Percentiles rank a stretch among this genome's conserved stretches.
Evolutionary conservation across 169 alveolate genomes (phyloP).

Genomic region (Plasmodium coatneyi): DNA sequence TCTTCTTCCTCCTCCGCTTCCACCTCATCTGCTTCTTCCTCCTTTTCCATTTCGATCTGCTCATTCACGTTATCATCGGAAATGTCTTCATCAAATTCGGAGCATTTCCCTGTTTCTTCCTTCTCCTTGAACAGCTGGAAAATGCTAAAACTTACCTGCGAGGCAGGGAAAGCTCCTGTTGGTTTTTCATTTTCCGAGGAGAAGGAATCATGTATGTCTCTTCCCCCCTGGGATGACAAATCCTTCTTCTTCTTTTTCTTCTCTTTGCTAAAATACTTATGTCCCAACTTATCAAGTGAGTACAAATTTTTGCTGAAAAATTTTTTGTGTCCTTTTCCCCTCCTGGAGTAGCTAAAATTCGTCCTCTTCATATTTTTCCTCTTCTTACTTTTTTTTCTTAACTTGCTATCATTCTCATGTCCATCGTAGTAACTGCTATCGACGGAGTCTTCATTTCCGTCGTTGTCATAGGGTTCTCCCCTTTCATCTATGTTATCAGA

Average conservation of each 20-base stretch:
- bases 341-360: not conserved
- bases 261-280: slow-evolving; percentile 26
- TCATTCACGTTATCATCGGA: slow-evolving; percentile 9
- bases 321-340: not conserved
- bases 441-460: slow-evolving; percentile 10
- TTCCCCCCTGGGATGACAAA: not conserved
- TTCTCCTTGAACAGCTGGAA: slow-evolving; percentile 43
- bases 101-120: slow-evolving; percentile 22
- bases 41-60: not conserved
- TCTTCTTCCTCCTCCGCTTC: not conserved
- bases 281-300: not conserved
- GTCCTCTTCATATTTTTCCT: not conserved
- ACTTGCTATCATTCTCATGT: not conserved
- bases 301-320: slow-evolving; percentile 1
- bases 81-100: slow-evolving; percentile 30
- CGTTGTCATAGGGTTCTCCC: slow-evolving; percentile 16
- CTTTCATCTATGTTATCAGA: slow-evolving; percentile 14
- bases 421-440: slow-evolving; percentile 30
- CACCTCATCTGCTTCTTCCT: not conserved
- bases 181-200: slow-evolving; percentile 17
- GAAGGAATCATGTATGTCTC: not conserved
- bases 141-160: slow-evolving; percentile 9
- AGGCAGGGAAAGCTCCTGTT: not conserved
- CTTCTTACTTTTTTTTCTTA: not conserved
- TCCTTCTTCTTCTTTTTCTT: not conserved